Base-by-base conservation (phyloP, 2,329 filamentous ascomycete species). In the Plenodomus tracheiphilus region DNA sequence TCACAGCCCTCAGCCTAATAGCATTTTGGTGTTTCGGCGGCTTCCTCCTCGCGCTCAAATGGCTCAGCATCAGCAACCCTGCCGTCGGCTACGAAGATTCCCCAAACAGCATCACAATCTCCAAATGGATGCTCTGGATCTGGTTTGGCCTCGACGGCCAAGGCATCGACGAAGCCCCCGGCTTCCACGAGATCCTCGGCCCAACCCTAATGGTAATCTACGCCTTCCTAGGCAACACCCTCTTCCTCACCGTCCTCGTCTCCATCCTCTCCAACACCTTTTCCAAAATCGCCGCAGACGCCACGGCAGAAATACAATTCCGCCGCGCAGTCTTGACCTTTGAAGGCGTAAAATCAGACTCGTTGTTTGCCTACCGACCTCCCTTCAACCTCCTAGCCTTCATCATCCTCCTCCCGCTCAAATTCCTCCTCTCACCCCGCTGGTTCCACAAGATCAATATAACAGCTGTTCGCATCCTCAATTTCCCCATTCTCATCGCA, bases 391-490 rank as follows among this genome's bases (percentile, higher is more conserved):
- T 95, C 51, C 72, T 92, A 17, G 90, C 90, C 18, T 78, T 94
- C 21, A 74, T 89, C 50, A 68, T 91, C 21, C 79, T 94, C 15
- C 78, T 93, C 2, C 90, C 90, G 0, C 79, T 94, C 52, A 91
- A 91, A 61, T 89, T 89, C 61, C 61, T 89, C n/a, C 78, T 91
- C 30, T 85, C 84, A n/a, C 84, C 88, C 0, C 85, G 90, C 38
- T 93, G 89, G 89, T 94, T 94, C 67, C 90, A 95, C 77, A 94
- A 93, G 73, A 88, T 93, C 63, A 91, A 95, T 66, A 89, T 95
- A 48, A 83, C 85, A 49, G 82, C 83, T 9, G 86, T 94, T 18
- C 85, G 89, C 32, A 74, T 85, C 8, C 80, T 92, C 62, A 94
- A 94, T 69, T 78, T 88, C 2, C 90, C 90, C 0, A 76, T 92